Base-by-base conservation (phyloP, 306 rosid genomes). In the Pterocarpus santalinus region DNA sequence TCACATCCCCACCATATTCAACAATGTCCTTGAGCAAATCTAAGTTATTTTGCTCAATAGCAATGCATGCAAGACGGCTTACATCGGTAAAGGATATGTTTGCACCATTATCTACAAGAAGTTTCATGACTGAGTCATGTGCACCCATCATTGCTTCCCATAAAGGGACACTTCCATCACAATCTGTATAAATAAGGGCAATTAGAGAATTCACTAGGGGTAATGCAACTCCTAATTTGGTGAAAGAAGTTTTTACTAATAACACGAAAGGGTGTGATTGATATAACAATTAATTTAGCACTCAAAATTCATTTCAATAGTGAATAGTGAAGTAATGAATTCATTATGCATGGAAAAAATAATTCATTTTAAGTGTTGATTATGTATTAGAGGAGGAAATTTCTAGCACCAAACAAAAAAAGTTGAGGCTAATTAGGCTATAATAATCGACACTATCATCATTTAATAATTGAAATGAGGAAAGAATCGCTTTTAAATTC, bases 131-230 rank as follows among this genome's bases (percentile, higher is more conserved):
- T 3, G 85, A 77, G 76, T 86, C 72, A 75, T 90, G 88, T 35
- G 72, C 62, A 33, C 88, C 89, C 33, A 64, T 6, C 36, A 85
- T 85, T 72, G 95, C 93, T 88, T 88, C 93, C 83, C 86, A 83
- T 35, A 92, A 58, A 38, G 97, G 91, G 53, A 74, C 57, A 78
- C 8, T 92, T 83, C 92, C 97, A n/a, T 85, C 85, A 3, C 16
- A 33, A 88, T 92, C 97, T 90, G 88, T 36, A 72, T 51, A 80
- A 70, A 49, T 38, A 62, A 65, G 47, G 69, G 60, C 36, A 76
- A 56, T 68, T 30, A 16, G 57, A 22, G 61, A 47, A 12, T 12
- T 77, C 47, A 39, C 11, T 30, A 35, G 36, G 36, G 14, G 72
- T 46, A 33, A 35, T 63, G 57, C 57, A 46, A 34, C 41, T 3